These are phyloP conservation scores for Fusarium nurragi DNA, from an alignment of 2,329 filamentous ascomycete genomes.

Conservation along the genomic window DNA sequence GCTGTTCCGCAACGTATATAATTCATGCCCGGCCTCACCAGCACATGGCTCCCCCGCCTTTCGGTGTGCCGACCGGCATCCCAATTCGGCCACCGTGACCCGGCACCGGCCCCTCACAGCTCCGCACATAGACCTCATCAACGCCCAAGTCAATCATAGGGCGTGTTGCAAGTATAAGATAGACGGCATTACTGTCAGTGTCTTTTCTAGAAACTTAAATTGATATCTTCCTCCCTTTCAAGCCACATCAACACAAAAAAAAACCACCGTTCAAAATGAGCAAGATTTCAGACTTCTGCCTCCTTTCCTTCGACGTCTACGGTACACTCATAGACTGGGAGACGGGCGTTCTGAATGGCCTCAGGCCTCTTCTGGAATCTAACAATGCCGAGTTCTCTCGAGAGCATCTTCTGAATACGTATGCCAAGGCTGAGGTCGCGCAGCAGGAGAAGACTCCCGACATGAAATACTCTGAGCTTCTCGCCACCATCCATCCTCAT, in stretches of 20 bases:
- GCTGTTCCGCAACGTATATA: too few species aligned
- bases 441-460: slow-evolving; percentile 66
- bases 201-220: background rate
- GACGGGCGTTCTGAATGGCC: slow-evolving; percentile 65
- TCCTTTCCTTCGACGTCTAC: slow-evolving; percentile 80
- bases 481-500: slow-evolving; percentile 59
- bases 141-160: slow-evolving; percentile 23
- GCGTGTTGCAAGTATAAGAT: background rate
- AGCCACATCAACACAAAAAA: background rate
- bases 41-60: slow-evolving; percentile 12
- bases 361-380: slow-evolving; percentile 60
- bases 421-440: slow-evolving; percentile 56
- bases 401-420: slow-evolving; percentile 53
- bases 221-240: background rate
- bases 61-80: slow-evolving; percentile 25
- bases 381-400: slow-evolving; percentile 45
- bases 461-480: slow-evolving; percentile 67
- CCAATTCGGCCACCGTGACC: slow-evolving; percentile 11
- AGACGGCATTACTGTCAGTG: background rate
- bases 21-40: slow-evolving; percentile 1
- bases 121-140: background rate
- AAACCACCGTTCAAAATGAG: slow-evolving; percentile 23
- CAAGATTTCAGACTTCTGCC: slow-evolving; percentile 44
- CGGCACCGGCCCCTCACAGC: slow-evolving; percentile 10
- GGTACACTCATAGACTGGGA: slow-evolving; percentile 86